These are phyloP conservation scores for Sarocladium strictum DNA, from an alignment of 2,329 filamentous ascomycete species.

Conservation along the genomic window DNA sequence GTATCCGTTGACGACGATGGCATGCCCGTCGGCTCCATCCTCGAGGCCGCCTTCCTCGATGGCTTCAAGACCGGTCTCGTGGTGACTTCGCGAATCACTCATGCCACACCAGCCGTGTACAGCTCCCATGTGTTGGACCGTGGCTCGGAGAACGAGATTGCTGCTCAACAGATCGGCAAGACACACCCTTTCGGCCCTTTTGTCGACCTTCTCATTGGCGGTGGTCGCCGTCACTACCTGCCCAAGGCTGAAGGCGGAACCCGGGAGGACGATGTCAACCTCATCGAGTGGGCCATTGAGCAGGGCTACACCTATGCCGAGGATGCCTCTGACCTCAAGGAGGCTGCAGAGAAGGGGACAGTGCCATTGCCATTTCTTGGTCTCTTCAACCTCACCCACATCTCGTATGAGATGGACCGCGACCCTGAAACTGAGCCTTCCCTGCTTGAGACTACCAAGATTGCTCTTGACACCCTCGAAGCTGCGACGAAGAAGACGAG, in stretches of 20 bases:
- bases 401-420: conserved; percentile 19
- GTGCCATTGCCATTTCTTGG: conserved; percentile 18
- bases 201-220: conserved; percentile 18
- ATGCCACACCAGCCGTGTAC: conserved; percentile 19
- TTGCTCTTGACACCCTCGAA: conserved; percentile 15
- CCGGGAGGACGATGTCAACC: conserved; percentile 16
- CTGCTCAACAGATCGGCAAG: conserved; percentile 18
- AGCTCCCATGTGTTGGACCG: conserved; percentile 17
- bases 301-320: conserved; percentile 17
- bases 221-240: conserved; percentile 18
- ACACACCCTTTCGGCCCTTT: conserved; percentile 17
- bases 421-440: conserved; percentile 15
- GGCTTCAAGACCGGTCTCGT: conserved; percentile 19
- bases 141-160: conserved; percentile 20
- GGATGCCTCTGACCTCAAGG: conserved; percentile 14
- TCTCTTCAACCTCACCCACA: conserved; percentile 15
- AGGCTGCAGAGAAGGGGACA: conserved; percentile 11
- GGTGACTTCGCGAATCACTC: conserved; percentile 19
- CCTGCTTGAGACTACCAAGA: conserved; percentile 16
- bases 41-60: conserved; percentile 19
- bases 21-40: conserved; percentile 17
- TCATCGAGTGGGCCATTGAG: conserved; percentile 17
- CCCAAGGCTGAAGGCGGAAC: conserved; percentile 14
- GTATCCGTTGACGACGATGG: conserved; percentile 18
- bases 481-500: conserved; percentile 11